These are phyloP conservation scores for Cytidiella melzeri DNA, from an alignment of 768 basidiomycete species.

Conservation along the genomic window DNA sequence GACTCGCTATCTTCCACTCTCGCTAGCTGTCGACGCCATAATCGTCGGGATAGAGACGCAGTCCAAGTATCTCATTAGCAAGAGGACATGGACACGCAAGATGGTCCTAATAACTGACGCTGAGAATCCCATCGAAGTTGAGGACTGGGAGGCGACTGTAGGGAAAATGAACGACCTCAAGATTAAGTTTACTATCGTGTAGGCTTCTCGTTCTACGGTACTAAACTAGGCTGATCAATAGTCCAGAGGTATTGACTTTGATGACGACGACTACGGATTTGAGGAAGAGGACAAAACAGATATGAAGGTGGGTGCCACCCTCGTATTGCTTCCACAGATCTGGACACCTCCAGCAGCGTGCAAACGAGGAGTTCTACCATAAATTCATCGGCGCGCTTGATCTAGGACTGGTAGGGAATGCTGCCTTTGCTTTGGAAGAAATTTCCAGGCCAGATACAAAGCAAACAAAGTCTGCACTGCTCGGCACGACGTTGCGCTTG, in stretches of 20 bases:
- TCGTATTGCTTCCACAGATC: background rate
- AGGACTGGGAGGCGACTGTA: conserved; percentile 69
- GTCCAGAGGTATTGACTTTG: conserved; percentile 82
- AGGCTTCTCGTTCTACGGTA: background rate
- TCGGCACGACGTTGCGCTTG: conserved; percentile 63
- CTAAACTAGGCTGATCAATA: background rate
- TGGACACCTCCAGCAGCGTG: conserved; percentile 37
- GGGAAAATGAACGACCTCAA: conserved; percentile 55
- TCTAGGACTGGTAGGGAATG: conserved; percentile 55
- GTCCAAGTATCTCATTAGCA: conserved; percentile 54
- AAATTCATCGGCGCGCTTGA: conserved; percentile 36
- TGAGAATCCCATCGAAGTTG: conserved; percentile 63
- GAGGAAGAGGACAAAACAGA: conserved; percentile 61
- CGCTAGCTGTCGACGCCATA: conserved; percentile 82
- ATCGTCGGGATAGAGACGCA: conserved; percentile 86
- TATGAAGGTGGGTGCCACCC: conserved; percentile 54
- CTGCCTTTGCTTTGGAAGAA: conserved; percentile 58
- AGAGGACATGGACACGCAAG: conserved; percentile 82
- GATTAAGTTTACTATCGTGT: conserved; percentile 71
- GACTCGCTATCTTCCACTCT: too few species aligned
- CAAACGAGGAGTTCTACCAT: conserved; percentile 71
- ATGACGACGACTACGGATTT: conserved; percentile 60
- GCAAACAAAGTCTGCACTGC: conserved; percentile 57
- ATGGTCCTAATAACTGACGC: conserved; percentile 84
- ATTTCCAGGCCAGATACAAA: conserved; percentile 59